Evolutionary conservation across 1,284 basidiomycete genomes (phyloP), one percentile per base, ranked within the genome.

Genomic region (Melampsora americana): DNA sequence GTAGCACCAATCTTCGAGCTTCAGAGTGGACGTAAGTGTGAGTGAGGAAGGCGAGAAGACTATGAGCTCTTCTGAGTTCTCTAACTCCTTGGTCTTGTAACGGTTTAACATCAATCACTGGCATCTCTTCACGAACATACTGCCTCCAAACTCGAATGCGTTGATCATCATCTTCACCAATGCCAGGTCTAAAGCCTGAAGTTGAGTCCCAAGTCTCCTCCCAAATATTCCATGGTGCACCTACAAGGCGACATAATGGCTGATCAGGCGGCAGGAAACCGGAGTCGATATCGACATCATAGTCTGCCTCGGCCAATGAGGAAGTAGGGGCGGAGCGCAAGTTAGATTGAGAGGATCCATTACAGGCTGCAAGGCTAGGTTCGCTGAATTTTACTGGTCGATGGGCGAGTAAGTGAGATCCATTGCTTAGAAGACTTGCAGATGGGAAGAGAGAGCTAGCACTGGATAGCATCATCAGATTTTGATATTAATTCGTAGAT

Each of bases 241-340:
- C 79, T 0, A 87, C 86, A 0, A 97, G 86, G 12, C 89, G 86
- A 50, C 82, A 80, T 0, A 93, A 80, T 0, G 93, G 93, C 0
- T 88, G 87, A 42, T 90, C 87, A 0, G 91, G 90, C 0, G 95
- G 94, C 86, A 97, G 88, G 82, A 98, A 97, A 0, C 95, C 95
- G 0, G 93, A 93, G 28, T 89, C 86, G 1, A 92, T 92, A 81
- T 95, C 92, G 79, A 97, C 90, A 82, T 96, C 93, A 85, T 93
- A 97, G 85, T 97, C 94, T 82, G 94, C 92, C 4, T 92, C 90
- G 16, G 92, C 92, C 72, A 94, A 30, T 28, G 70, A 53, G 20
- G 88, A 4, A 28, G 69, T 70, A 46, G 60, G 56, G 23, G 23
- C 35, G 32, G 56, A 39, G 42, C 42, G 42, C 42, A 44, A 44